Base-by-base conservation (phyloP, 2,329 filamentous ascomycete genomes). In the Colletotrichum sp. region DNA sequence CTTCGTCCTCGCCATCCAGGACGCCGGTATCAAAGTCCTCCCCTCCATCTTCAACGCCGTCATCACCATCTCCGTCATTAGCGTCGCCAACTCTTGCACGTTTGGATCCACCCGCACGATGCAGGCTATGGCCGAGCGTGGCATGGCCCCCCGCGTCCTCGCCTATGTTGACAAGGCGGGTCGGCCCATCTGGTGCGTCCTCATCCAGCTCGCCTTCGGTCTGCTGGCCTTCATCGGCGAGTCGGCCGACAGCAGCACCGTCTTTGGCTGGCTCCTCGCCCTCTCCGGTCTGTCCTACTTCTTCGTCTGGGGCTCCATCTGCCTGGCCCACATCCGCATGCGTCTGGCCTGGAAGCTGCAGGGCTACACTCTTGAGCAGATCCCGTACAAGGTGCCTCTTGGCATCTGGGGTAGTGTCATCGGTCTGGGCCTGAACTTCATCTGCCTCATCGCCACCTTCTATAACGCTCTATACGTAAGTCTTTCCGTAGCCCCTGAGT, bases 241-340 rank as follows among this genome's bases (percentile, higher is more conserved):
- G 66, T 76, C 75, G 15, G 75, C 71, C 28, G 72, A 76, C 65
- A 69, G 88, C 87, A 59, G 79, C 49, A 84, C 84, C 2, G 88
- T 92, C 77, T 94, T 94, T 85, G 87, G 86, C 80, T 94, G 92
- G 92, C 88, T 94, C 70, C 87, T 95, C 49, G 90, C 94, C 1
- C 89, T 96, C 24, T 95, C 93, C 0, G 94, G 93, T 68, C 90
- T 96, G 12, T 91, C 92, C 4, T 93, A 91, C 76, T 91, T 96
- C 83, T 95, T 96, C 84, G 93, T 94, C 30, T 96, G 94, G 94
- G 92, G 91, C 44, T 93, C 89, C 75, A 92, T 93, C 81, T 93
- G 91, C 82, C 84, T 92, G 4, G 88, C 91, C 0, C 92, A 93
- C 81, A 93, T 93, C 81, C 90, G 91, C 62, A 93, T 94, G 89